Percentiles rank a stretch among this genome's conserved stretches.
These are phyloP conservation scores for Saccharomycopsis oosterbeekiorum DNA, from an alignment of 805 yeast genomes.

Conservation along the genomic window DNA sequence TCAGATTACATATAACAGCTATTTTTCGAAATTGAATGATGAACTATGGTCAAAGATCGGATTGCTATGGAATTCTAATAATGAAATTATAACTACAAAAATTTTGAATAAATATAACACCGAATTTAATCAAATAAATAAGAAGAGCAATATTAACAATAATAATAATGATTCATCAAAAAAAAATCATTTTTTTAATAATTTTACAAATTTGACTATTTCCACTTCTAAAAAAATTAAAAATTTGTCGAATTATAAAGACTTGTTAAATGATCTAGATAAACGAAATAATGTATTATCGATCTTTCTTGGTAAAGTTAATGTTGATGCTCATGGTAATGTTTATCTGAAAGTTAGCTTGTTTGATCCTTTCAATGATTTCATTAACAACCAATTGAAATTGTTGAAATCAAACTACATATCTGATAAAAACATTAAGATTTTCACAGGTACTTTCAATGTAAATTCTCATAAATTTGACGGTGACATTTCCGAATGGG, in stretches of 20 bases:
- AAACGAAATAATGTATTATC: slow-evolving; percentile 8
- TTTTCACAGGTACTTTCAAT: slow-evolving; percentile 82
- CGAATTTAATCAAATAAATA: slow-evolving; percentile 14
- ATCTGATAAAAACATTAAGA: slow-evolving; percentile 44
- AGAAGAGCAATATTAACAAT: slow-evolving; percentile 10
- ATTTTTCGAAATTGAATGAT: slow-evolving; percentile 12
- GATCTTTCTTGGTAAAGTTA: slow-evolving; percentile 10
- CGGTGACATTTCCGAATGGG: slow-evolving; percentile 62
- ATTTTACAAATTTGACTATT: slow-evolving; percentile 15
- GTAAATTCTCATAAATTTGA: slow-evolving; percentile 60
- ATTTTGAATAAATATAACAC: slow-evolving; percentile 15
- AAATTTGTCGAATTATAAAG: slow-evolving; percentile 14
- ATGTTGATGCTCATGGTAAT: slow-evolving; percentile 9
- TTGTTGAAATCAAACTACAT: slow-evolving; percentile 46
- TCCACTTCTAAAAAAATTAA: slow-evolving; percentile 17
- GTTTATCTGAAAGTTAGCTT: slow-evolving; percentile 4
- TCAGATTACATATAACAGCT: slow-evolving; percentile 4
- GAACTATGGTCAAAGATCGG: slow-evolving; percentile 16
- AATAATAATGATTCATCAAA: slow-evolving; percentile 8
- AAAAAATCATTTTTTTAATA: slow-evolving; percentile 9
- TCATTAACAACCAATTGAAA: slow-evolving; percentile 56
- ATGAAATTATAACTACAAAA: slow-evolving; percentile 3
- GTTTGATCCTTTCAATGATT: slow-evolving; percentile 86
- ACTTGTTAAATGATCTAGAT: slow-evolving; percentile 15
- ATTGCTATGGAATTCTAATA: slow-evolving; percentile 8